Evolutionary conservation across 306 rosid species (phyloP).

Genomic region (Vigna angularis): DNA sequence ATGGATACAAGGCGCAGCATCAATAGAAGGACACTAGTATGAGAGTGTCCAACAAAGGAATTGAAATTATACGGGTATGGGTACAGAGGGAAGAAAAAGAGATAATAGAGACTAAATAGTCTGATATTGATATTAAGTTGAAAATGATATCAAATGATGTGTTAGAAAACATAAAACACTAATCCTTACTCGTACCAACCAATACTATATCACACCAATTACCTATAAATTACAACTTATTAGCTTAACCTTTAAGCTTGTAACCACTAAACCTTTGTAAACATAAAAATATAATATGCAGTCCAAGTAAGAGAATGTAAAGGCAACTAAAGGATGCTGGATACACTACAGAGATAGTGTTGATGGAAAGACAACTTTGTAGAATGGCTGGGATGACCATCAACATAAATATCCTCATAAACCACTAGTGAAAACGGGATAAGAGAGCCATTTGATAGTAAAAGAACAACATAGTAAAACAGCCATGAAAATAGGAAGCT

Average conservation of each 20-base stretch:
- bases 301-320: not conserved
- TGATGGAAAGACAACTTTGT: not conserved
- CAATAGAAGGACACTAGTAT: conserved; percentile 2
- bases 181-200: not conserved
- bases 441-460: no score
- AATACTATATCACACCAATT: not conserved
- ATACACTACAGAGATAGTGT: not conserved
- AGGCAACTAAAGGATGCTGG: not conserved
- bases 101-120: not conserved
- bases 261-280: not conserved
- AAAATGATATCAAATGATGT: no score
- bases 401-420: no score
- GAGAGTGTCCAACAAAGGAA: not conserved
- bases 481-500: no score
- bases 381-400: no score
- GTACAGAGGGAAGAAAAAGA: not conserved
- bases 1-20: conserved; percentile 7
- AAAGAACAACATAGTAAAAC: no score
- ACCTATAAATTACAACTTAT: no score
- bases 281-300: not conserved
- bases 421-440: not conserved
- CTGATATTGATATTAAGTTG: not conserved
- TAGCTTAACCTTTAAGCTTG: not conserved
- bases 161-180: conserved; percentile 2
- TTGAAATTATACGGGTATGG: not conserved